Percentiles rank a stretch among this genome's conserved stretches.
These are phyloP conservation scores for Cytidiella melzeri DNA, from an alignment of 768 basidiomycete species.

Conservation along the genomic window DNA sequence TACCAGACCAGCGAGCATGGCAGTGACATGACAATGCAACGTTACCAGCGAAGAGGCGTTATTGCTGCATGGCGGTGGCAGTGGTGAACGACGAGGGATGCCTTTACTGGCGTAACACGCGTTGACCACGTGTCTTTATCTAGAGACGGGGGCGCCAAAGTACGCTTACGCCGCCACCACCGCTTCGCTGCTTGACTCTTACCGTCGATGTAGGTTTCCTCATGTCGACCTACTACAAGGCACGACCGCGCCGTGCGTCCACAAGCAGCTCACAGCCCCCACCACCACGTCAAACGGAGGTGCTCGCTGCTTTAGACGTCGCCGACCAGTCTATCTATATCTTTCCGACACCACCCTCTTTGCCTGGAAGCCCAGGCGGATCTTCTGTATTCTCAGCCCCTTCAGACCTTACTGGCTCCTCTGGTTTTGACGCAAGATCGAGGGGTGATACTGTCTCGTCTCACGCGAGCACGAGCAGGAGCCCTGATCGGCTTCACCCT, in stretches of 20 bases:
- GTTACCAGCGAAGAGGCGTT: background rate
- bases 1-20: too few species aligned
- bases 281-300: background rate
- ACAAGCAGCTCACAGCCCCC: background rate
- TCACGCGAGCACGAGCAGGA: background rate
- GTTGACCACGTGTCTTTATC: background rate
- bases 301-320: background rate
- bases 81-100: background rate
- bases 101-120: background rate
- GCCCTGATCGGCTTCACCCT: background rate
- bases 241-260: background rate
- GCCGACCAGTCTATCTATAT: conserved; percentile 21
- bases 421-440: conserved; percentile 3
- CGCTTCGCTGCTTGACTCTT: background rate
- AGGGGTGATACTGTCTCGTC: conserved; percentile 9
- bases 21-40: background rate
- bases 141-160: background rate
- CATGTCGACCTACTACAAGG: conserved; percentile 18
- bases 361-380: conserved; percentile 17
- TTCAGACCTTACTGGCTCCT: conserved; percentile 10
- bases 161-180: background rate
- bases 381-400: conserved; percentile 18
- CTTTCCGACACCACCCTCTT: conserved; percentile 22
- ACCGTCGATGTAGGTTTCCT: background rate
- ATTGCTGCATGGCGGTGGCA: background rate